Evolutionary conservation across 345 rosid genomes (phyloP).

Genomic region (Theobroma cacao): DNA sequence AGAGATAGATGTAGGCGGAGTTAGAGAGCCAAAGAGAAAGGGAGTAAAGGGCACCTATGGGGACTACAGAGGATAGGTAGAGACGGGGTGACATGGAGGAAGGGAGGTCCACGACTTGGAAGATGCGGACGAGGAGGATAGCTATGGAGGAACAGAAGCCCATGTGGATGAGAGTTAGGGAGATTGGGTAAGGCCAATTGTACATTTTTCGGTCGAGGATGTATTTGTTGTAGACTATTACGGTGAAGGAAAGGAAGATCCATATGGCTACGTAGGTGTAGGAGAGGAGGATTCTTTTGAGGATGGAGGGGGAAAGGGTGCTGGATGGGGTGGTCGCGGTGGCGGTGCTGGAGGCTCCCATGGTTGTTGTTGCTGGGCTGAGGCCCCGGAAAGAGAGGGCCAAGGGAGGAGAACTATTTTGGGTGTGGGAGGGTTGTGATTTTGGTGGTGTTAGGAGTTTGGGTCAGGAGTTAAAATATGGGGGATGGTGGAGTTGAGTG

Average conservation of each 20-base stretch:
- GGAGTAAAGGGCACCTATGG: slow-evolving; percentile 88
- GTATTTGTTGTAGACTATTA: slow-evolving; percentile 95
- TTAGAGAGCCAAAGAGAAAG: slow-evolving; percentile 92
- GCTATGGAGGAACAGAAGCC: slow-evolving; percentile 84
- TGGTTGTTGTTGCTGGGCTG: background rate
- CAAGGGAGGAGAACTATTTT: background rate
- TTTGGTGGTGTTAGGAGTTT: background rate
- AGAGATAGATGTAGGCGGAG: slow-evolving; percentile 90
- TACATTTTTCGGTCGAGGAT: slow-evolving; percentile 91
- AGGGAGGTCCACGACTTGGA: slow-evolving; percentile 76
- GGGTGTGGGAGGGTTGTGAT: background rate
- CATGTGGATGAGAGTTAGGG: slow-evolving; percentile 98
- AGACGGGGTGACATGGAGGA: slow-evolving; percentile 70
- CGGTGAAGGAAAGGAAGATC: slow-evolving; percentile 97
- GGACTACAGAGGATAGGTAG: slow-evolving; percentile 79
- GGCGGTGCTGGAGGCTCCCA: slow-evolving; percentile 9
- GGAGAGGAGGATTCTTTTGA: slow-evolving; percentile 81
- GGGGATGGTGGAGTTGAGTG: background rate
- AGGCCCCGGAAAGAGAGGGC: background rate
- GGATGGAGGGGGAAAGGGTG: slow-evolving; percentile 25
- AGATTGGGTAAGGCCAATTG: slow-evolving; percentile 93
- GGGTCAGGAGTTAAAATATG: background rate
- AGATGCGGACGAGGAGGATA: slow-evolving; percentile 69
- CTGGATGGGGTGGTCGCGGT: background rate
- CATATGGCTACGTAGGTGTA: slow-evolving; percentile 89